These are phyloP conservation scores for Sporopachydermia lactativora DNA, from an alignment of 805 yeast species.

Conservation along the genomic window DNA sequence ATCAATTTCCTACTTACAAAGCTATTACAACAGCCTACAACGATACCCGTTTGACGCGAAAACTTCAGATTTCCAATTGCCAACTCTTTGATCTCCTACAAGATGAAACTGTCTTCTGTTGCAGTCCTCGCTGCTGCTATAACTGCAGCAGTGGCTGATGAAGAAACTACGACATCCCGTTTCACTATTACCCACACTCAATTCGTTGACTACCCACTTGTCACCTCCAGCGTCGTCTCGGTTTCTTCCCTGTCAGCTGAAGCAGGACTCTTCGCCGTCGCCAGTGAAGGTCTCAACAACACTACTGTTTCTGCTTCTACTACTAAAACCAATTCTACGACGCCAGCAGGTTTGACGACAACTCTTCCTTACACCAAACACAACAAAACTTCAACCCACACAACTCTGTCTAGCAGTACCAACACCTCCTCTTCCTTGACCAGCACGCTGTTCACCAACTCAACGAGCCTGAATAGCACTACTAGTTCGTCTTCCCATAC, in stretches of 20 bases:
- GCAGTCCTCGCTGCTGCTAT: not conserved
- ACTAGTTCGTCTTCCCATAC: not conserved
- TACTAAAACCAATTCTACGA: not conserved
- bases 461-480: not conserved
- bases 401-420: too few species aligned
- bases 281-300: slow-evolving; percentile 1
- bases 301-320: too few species aligned
- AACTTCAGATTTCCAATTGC: too few species aligned
- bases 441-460: too few species aligned
- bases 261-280: not conserved
- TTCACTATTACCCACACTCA: not conserved
- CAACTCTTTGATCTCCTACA: too few species aligned
- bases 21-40: too few species aligned
- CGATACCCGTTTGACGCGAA: too few species aligned
- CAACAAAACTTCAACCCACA: too few species aligned
- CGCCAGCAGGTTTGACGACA: too few species aligned
- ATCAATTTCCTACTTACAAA: too few species aligned
- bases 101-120: not conserved
- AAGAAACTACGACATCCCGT: not conserved
- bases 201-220: slow-evolving; percentile 1
- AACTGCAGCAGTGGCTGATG: not conserved
- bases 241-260: not conserved
- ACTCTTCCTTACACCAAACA: too few species aligned
- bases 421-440: too few species aligned
- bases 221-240: not conserved